Conservation (phyloP, 2,329 filamentous ascomycete species). For the Hirsutella thompsonii region DNA sequence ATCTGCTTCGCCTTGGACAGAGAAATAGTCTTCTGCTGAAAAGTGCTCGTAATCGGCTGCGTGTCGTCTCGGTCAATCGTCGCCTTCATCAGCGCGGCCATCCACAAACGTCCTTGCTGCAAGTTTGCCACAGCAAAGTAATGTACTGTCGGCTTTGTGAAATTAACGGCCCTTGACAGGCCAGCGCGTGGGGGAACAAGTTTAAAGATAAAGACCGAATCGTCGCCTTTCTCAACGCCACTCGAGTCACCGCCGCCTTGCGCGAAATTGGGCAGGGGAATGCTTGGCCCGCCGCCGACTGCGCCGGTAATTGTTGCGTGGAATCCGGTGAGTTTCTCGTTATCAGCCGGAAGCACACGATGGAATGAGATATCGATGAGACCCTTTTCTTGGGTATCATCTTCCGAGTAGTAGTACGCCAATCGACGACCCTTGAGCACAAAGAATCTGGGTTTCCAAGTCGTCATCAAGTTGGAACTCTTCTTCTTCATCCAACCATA, state of each 20-base stretch:
- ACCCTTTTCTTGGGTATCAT: constrained; percentile 84
- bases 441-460: constrained; percentile 95
- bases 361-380: constrained; percentile 97
- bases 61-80: constrained; percentile 88
- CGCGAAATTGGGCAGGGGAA: constrained; percentile 43
- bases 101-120: constrained; percentile 83
- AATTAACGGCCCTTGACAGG: constrained; percentile 82
- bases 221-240: constrained; percentile 35
- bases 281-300: constrained; percentile 29
- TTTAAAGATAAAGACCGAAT: constrained; percentile 94
- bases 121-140: constrained; percentile 94
- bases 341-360: constrained; percentile 86
- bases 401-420: constrained; percentile 92
- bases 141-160: constrained; percentile 93
- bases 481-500: constrained; percentile 99
- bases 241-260: constrained; percentile 28
- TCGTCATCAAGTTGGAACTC: constrained; percentile 89
- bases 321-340: constrained; percentile 77
- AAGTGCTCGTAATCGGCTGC: constrained; percentile 73
- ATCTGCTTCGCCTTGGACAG: constrained; percentile 77
- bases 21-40: constrained; percentile 94
- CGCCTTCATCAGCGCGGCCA: constrained; percentile 97
- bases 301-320: constrained; percentile 87
- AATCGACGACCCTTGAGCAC: constrained; percentile 82
- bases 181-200: constrained; percentile 82